Evolutionary conservation across 805 yeast species (phyloP).

Genomic region (Candida railenensis): DNA sequence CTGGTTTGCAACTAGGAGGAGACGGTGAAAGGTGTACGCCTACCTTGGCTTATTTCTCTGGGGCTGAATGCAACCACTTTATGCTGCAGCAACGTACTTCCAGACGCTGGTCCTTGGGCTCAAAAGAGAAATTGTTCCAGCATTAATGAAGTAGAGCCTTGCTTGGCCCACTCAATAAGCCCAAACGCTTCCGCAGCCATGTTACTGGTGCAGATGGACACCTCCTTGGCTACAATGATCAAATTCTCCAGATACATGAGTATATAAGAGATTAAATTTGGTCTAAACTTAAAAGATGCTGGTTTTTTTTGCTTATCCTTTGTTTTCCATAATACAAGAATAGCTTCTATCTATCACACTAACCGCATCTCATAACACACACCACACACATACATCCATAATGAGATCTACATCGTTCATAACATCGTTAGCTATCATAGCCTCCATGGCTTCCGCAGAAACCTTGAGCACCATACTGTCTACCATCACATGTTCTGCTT

Average conservation of each 20-base stretch:
- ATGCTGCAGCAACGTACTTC: too few species aligned
- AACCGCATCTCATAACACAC: not conserved
- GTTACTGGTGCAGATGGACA: not conserved
- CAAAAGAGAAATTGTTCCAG: not conserved
- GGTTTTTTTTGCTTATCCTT: not conserved
- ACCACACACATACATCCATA: not conserved
- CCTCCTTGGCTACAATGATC: not conserved
- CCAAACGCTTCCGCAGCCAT: too few species aligned
- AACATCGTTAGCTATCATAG: slow-evolving; percentile 14
- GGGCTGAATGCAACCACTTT: not conserved
- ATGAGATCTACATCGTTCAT: slow-evolving; percentile 6
- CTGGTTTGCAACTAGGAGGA: too few species aligned
- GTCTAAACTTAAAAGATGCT: not conserved
- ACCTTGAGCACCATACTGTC: slow-evolving; percentile 18
- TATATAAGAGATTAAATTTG: slow-evolving; percentile 1
- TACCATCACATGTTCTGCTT: slow-evolving; percentile 15
- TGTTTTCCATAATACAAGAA: not conserved
- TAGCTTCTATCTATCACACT: not conserved
- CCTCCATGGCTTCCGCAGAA: slow-evolving; percentile 19
- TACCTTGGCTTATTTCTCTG: too few species aligned
- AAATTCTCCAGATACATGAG: not conserved
- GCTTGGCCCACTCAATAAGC: not conserved
- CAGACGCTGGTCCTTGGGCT: not conserved
- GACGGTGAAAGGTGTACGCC: too few species aligned
- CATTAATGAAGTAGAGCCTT: not conserved